Evolutionary conservation across 306 rosid species (phyloP), one percentile per base, ranked within the genome.

Genomic region (Quercus ilex): DNA sequence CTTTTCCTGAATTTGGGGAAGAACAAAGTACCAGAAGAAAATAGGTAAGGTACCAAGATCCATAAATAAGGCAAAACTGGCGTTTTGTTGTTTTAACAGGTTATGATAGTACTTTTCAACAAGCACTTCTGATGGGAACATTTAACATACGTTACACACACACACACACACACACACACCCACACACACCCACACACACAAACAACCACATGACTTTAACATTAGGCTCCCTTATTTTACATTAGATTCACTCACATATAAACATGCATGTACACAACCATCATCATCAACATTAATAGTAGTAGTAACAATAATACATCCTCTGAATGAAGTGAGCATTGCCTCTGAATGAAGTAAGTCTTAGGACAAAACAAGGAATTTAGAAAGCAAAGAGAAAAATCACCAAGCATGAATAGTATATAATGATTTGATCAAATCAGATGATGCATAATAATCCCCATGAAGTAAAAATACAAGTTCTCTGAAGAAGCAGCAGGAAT

Each of bases 281-380:
- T 43, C 18, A 23, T 55, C 28, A 56, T 7, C 52, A 68, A 5
- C 6, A 11, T 6, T 23, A 46, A 65, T 30, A 3, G 26, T 58
- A 3, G 31, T 30, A 30, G 31, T 30, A 30, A 77, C 13, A 9
- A 9, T 30, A 28, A 3, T 69, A 90, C 94, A 26, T 26, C 26
- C 26, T 26, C 26, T 26, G 26, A 26, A 26, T 26, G 26, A 26
- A 26, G 26, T 26, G 26, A 26, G 26, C 26, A 26, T 26, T 26
- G 26, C 26, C 26, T 26, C 26, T 26, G 26, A 26, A 26, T 26
- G 26, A 26, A 26, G 26, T 26, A 1, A 17, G 49, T 75, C 43
- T 52, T 51, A 43, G 74, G 23, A 67, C 74, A 14, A 75, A 25
- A 58, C 0, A 3, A n/a, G 20, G 21, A 62, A 25, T 51, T 5